Percentiles rank a stretch among this genome's conserved stretches.
phyloP scores from a whole-genome alignment of 306 rosid genomes.

The Casuarina equisetifolia region DNA sequence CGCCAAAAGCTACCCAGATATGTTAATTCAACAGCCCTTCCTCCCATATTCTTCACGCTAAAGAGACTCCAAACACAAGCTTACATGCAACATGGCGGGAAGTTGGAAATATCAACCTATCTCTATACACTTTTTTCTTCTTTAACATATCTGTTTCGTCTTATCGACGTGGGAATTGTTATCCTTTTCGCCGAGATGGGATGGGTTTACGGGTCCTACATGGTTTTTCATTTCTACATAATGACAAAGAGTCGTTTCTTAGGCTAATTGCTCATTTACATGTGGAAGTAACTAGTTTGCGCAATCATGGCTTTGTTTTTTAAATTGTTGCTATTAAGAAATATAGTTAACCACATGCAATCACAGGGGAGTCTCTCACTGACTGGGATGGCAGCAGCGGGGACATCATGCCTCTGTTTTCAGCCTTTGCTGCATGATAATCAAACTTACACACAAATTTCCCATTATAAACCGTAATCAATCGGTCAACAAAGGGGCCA shows the following conservation, averaged over 20 bases:
- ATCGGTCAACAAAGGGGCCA: too few species aligned
- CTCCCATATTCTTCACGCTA: constrained; percentile 17
- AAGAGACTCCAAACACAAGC: constrained; percentile 34
- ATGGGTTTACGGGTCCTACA: not conserved
- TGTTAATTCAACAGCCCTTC: not conserved
- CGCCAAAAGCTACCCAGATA: not conserved
- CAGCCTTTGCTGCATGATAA: too few species aligned
- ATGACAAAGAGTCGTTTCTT: not conserved
- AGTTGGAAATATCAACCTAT: not conserved
- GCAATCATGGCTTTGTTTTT: not conserved
- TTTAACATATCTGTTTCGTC: not conserved
- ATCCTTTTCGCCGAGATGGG: not conserved
- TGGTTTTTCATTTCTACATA: constrained; percentile 8
- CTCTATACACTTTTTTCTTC: not conserved
- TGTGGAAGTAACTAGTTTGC: not conserved
- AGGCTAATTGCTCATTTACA: not conserved
- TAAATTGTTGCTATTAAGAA: too few species aligned
- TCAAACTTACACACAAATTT: too few species aligned
- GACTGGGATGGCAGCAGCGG: too few species aligned
- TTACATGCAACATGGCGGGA: constrained; percentile 31
- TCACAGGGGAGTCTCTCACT: too few species aligned
- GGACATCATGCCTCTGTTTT: too few species aligned
- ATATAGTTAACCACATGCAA: too few species aligned
- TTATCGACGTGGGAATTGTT: not conserved
- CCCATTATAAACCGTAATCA: too few species aligned